Evolutionary conservation across 805 yeast species (phyloP), one percentile per base, ranked within the genome.

Genomic region (Zygosaccharomyces kombuchaensis): DNA sequence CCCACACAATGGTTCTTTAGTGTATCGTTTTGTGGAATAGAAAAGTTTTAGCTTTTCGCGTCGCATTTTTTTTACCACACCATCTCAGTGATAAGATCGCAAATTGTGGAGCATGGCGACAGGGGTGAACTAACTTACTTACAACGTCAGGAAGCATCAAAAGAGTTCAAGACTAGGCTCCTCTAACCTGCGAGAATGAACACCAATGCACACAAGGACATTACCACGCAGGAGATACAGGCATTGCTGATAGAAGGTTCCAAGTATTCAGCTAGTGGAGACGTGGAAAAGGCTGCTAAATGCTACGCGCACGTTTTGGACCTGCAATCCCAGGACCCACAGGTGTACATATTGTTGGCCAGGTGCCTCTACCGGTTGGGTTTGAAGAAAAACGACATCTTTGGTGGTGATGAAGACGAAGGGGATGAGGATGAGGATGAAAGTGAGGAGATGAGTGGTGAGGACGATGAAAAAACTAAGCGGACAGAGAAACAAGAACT

Each of bases 281-380:
- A 82, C 36, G 87, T 70, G 59, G 90, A 82, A 26, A 59, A 63
- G n/a, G 88, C 96, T 0, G 80, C 79, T 1, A 84, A 80, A 48
- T 68, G 71, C 44, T 86, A 83, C 52, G 89, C 87, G 0, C 79
- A 80, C 45, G 89, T 93, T 6, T 23, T 55, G 23, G 56, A 54
- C 32, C 16, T 49, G 10, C 50, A 39, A 17, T 39, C 52, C n/a
- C 47, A 40, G 22, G 40, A 39, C 26, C 43, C 50, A 25, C 50
- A 47, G 17, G 38, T 43, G 6, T 51, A 46, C 36, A 41, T 49
- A 14, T 22, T 43, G 13, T 30, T 49, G 9, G 53, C 53, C 14
- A 80, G 81, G 61, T 81, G 96, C 0, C 65, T 90, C 30, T 89
- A 83, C 66, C 84, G 82, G 51, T 76, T 78, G 31, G 97, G 90